These are phyloP conservation scores for Fagus sylvatica DNA, from an alignment of 306 rosid genomes.

Conservation along the genomic window DNA sequence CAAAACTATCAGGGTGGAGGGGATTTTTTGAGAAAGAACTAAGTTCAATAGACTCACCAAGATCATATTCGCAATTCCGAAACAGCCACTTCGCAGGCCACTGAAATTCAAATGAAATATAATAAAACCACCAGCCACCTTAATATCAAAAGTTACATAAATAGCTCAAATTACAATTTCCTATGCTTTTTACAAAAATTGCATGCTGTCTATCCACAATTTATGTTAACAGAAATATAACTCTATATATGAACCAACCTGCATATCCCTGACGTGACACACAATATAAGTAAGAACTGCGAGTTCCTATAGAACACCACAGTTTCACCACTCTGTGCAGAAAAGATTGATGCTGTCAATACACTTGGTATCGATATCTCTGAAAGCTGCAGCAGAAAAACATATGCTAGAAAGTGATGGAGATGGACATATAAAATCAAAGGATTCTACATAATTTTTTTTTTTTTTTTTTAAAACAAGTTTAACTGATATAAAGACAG, in stretches of 20 bases:
- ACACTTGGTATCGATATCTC: slow-evolving; percentile 74
- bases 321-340: slow-evolving; percentile 65
- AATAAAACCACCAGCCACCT: slow-evolving; percentile 26
- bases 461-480: background rate
- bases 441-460: background rate
- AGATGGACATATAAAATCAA: slow-evolving; percentile 4
- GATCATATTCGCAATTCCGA: slow-evolving; percentile 63
- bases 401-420: slow-evolving; percentile 9
- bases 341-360: slow-evolving; percentile 66
- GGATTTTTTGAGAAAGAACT: slow-evolving; percentile 3
- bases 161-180: slow-evolving; percentile 1
- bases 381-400: slow-evolving; percentile 52
- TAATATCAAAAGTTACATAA: background rate
- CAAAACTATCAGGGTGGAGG: background rate
- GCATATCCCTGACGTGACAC: slow-evolving; percentile 70
- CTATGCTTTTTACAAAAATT: background rate
- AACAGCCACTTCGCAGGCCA: slow-evolving; percentile 73
- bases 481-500: too few relatives aligned
- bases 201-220: background rate
- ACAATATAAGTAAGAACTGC: slow-evolving; percentile 47
- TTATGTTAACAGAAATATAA: slow-evolving; percentile 7
- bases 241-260: slow-evolving; percentile 42
- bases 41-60: slow-evolving; percentile 51
- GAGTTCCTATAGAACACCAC: slow-evolving; percentile 52
- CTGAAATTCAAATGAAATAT: slow-evolving; percentile 51